These are phyloP conservation scores for Lotmaria passim DNA, from an alignment of 208 protist species.

Conservation along the genomic window DNA sequence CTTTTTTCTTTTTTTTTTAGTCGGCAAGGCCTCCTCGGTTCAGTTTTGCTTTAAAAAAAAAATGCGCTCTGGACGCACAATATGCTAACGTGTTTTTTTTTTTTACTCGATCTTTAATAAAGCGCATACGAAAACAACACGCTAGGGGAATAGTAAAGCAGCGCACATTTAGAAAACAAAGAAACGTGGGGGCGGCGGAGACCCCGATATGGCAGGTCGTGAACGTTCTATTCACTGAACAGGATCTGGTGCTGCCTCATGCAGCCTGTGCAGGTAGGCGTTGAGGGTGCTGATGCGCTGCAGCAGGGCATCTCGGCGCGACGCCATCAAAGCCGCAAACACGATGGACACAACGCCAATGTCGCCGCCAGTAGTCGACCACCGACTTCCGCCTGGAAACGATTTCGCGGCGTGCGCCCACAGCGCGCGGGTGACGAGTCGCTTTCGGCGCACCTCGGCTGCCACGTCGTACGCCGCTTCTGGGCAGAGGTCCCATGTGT, in stretches of 20 bases:
- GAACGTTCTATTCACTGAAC: too few species aligned
- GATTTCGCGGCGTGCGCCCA: not conserved
- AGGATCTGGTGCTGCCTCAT: not conserved
- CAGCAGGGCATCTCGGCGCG: slow-evolving; percentile 29
- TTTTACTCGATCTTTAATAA: too few species aligned
- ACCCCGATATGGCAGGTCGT: too few species aligned
- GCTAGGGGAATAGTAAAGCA: too few species aligned
- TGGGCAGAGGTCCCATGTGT: slow-evolving; percentile 19
- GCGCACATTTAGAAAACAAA: too few species aligned
- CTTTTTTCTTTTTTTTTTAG: too few species aligned
- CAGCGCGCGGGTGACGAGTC: slow-evolving; percentile 9
- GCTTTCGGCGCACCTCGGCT: slow-evolving; percentile 28
- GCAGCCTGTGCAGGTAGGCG: slow-evolving; percentile 26
- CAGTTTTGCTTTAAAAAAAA: too few species aligned
- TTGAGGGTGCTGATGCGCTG: slow-evolving; percentile 38
- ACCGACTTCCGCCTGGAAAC: slow-evolving; percentile 20
- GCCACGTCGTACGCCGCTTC: slow-evolving; percentile 20
- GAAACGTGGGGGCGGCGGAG: too few species aligned
- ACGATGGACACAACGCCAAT: slow-evolving; percentile 20
- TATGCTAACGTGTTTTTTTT: too few species aligned
- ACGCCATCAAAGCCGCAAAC: slow-evolving; percentile 41
- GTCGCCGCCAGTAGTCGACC: slow-evolving; percentile 19
- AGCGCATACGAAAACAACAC: too few species aligned
- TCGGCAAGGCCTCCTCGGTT: too few species aligned
- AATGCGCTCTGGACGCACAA: too few species aligned